phyloP scores from a whole-genome alignment of 768 basidiomycete species.

The Mycena rebaudengoi region DNA sequence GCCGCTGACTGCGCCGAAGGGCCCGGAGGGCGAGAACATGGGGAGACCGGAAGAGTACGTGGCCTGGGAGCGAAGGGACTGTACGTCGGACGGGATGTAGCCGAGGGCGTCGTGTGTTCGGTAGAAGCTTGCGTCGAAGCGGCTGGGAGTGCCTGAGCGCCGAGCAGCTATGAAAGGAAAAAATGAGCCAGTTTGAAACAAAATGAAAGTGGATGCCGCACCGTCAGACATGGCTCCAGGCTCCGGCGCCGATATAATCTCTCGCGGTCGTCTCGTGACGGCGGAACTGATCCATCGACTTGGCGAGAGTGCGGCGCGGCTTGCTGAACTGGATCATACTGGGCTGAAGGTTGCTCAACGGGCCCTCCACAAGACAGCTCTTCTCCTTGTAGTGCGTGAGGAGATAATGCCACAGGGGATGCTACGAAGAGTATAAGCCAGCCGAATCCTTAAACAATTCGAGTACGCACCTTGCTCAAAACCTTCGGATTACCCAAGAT shows the following conservation, averaged over 20 bases:
- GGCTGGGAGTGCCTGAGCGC: constrained; percentile 89
- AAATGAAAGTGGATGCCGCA: constrained; percentile 40
- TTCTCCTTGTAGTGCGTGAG: constrained; percentile 99
- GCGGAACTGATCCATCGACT: constrained; percentile 93
- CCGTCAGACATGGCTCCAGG: constrained; percentile 56
- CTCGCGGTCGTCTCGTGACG: constrained; percentile 92
- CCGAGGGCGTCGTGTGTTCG: constrained; percentile 93
- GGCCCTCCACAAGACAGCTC: constrained; percentile 92
- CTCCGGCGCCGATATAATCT: constrained; percentile 67
- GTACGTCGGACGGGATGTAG: constrained; percentile 95
- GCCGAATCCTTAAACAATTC: not conserved
- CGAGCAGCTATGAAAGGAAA: constrained; percentile 52
- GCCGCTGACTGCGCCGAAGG: constrained; percentile 63
- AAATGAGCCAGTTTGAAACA: not conserved
- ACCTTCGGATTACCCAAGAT: constrained; percentile 99
- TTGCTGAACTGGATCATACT: constrained; percentile 99
- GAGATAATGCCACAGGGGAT: constrained; percentile 98
- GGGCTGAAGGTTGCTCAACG: constrained; percentile 93
- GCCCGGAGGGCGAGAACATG: constrained; percentile 76
- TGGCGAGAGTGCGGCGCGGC: constrained; percentile 87
- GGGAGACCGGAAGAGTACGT: constrained; percentile 94
- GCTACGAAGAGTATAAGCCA: constrained; percentile 57
- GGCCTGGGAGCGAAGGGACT: constrained; percentile 96
- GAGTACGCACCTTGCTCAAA: constrained; percentile 85
- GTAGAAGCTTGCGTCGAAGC: constrained; percentile 96